Base-by-base conservation (phyloP, 2,329 filamentous ascomycete genomes). In the Aspergillus tamarii region DNA sequence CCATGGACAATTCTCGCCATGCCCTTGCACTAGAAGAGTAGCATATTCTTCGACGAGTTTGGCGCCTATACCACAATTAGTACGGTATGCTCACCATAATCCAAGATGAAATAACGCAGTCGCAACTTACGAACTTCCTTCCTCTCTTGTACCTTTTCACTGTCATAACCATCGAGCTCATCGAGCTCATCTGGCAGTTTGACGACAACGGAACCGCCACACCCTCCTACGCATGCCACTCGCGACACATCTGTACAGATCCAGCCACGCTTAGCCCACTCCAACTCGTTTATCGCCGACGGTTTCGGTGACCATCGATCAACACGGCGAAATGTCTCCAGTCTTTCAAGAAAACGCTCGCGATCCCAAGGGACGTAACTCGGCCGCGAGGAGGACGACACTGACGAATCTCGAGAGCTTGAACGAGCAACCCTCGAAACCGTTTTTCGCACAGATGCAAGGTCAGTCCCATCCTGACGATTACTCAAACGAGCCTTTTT, bases 251-350 rank as follows among this genome's bases (percentile, higher is more conserved):
- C 90, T 53, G 91, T 88, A 72, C 94, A 97, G 4, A 90, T 84
- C 94, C 95, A 99, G 0, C 94, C 94, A 63, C 91, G 84, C 82
- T 94, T 97, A 0, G 94, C 94, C 95, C 95, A 99, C 76, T 93
- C 91, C 9, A 97, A 89, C 79, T 98, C 95, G 74, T 88, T 93
- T 70, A 98, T 89, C 39, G 84, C 84, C 59, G 94, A 87, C 0
- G 95, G 94, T 76, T 98, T 98, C 0, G 92, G 91, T n/a, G 91
- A 91, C 94, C 94, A 99, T 75, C 91, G 87, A 60, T 93, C 95
- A 55, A 98, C 89, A 69, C 94, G 93, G 73, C 94, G 91, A 74
- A 96, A 99, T 0, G 93, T 96, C 64, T 90, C 90, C 32, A 99
- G 83, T 28, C 95, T 84, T 70, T 86, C 88, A 12, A 98, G 84